Evolutionary conservation across 768 basidiomycete genomes (phyloP).

Genomic region (Trametes elegans): DNA sequence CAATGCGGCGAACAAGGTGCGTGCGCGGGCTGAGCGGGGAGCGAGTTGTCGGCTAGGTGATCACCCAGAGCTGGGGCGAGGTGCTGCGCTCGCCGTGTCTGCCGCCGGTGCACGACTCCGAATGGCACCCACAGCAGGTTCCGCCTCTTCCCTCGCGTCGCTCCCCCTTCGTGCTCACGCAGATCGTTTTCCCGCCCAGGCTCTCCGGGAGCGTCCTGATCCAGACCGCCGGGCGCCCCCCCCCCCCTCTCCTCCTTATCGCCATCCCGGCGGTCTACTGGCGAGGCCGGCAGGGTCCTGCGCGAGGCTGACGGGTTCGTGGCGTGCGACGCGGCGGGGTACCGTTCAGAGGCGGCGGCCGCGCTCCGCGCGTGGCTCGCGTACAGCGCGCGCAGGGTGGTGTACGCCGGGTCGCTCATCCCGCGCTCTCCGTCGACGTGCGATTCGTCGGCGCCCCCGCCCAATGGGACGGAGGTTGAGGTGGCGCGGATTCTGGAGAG

Average conservation of each 20-base stretch:
- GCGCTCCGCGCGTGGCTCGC: constrained; percentile 2
- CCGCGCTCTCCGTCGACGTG: not conserved
- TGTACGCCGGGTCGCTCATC: constrained; percentile 17
- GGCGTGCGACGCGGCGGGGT: constrained; percentile 6
- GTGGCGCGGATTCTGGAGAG: constrained; percentile 16
- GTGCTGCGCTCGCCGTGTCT: not conserved
- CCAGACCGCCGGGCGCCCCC: too few relatives aligned
- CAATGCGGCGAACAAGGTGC: not conserved
- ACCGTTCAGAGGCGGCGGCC: constrained; percentile 1
- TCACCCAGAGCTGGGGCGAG: not conserved
- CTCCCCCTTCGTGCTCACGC: not conserved
- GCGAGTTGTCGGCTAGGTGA: not conserved
- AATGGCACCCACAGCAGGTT: constrained; percentile 3
- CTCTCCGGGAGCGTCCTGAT: too few relatives aligned
- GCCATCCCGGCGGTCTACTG: too few relatives aligned
- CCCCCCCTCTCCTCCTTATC: too few relatives aligned
- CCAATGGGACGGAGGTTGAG: too few relatives aligned
- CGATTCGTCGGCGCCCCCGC: too few relatives aligned
- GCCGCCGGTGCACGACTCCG: constrained; percentile 6
- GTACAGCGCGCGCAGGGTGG: not conserved
- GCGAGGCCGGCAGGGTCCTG: not conserved
- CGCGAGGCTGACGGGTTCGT: not conserved
- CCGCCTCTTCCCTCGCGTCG: too few relatives aligned
- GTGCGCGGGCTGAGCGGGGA: too few relatives aligned
- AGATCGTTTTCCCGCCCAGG: too few relatives aligned